Evolutionary conservation across 2,329 filamentous ascomycete species (phyloP).

Genomic region (Chalara sp.): DNA sequence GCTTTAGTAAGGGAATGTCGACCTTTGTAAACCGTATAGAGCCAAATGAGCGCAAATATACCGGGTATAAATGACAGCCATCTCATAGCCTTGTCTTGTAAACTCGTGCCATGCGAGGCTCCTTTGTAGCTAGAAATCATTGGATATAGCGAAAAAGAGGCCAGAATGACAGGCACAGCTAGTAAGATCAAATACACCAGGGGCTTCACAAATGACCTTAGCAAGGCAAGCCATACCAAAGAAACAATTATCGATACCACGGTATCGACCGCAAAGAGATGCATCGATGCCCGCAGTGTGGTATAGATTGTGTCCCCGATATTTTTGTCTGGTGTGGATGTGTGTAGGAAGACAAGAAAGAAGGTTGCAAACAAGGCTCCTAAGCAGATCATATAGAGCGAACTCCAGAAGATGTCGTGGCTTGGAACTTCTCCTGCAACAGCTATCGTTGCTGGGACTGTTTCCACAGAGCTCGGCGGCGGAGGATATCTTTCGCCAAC

Average conservation of each 20-base stretch:
- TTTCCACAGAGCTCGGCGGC: constrained; percentile 27
- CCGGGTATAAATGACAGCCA: constrained; percentile 77
- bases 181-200: constrained; percentile 75
- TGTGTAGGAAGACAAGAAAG: constrained; percentile 85
- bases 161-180: constrained; percentile 76
- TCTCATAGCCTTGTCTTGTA: constrained; percentile 88
- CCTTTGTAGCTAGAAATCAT: constrained; percentile 86
- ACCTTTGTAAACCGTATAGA: constrained; percentile 75
- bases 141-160: constrained; percentile 87
- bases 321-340: constrained; percentile 60
- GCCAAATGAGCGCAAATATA: constrained; percentile 67
- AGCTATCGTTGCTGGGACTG: constrained; percentile 49
- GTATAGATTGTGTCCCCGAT: constrained; percentile 94
- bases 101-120: constrained; percentile 60
- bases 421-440: constrained; percentile 62
- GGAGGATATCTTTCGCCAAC: constrained; percentile 14
- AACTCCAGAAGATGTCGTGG: constrained; percentile 89
- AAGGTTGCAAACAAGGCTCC: constrained; percentile 83
- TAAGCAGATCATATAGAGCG: constrained; percentile 78
- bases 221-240: constrained; percentile 79
- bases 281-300: constrained; percentile 77
- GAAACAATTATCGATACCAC: constrained; percentile 84
- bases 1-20: constrained; percentile 76
- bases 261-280: constrained; percentile 86
- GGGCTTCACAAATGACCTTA: constrained; percentile 82